Conservation (phyloP, 2,329 filamentous ascomycete species). For the Diatrype stigma region DNA sequence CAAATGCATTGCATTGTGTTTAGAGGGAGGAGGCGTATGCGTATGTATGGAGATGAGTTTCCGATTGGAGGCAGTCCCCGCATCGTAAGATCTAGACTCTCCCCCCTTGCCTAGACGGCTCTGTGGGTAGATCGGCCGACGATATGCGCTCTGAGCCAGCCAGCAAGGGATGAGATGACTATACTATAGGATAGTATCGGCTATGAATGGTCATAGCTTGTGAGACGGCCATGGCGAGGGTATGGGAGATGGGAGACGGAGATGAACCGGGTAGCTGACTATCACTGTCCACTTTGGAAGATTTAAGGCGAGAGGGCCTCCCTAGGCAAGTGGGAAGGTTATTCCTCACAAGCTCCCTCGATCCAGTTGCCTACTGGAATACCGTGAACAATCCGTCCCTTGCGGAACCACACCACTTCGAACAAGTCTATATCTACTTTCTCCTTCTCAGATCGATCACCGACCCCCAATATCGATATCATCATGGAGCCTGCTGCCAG, state of each 20-base stretch:
- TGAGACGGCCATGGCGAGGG: not conserved
- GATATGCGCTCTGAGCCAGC: not conserved
- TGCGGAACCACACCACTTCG: too few relatives aligned
- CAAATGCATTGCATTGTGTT: too few relatives aligned
- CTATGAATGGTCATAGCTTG: not conserved
- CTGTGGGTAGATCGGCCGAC: not conserved
- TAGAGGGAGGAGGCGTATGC: too few relatives aligned
- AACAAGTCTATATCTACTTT: too few relatives aligned
- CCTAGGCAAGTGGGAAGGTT: too few relatives aligned
- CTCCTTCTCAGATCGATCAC: too few relatives aligned
- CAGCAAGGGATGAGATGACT: not conserved
- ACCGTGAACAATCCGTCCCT: too few relatives aligned
- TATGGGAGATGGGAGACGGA: too few relatives aligned
- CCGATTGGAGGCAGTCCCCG: not conserved
- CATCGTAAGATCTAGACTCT: not conserved
- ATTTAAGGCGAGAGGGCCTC: too few relatives aligned
- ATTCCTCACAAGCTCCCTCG: too few relatives aligned
- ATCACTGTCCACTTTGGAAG: not conserved
- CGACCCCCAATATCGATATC: too few relatives aligned
- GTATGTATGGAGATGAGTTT: not conserved
- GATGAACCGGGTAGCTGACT: not conserved
- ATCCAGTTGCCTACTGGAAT: too few relatives aligned
- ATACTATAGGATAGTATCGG: not conserved
- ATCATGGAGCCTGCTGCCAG: slow-evolving; percentile 20
- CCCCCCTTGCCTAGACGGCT: not conserved